Percentiles rank a stretch among this genome's conserved stretches.
Conservation (phyloP, 257 asterid genomes). For the Penstemon davidsonii region DNA sequence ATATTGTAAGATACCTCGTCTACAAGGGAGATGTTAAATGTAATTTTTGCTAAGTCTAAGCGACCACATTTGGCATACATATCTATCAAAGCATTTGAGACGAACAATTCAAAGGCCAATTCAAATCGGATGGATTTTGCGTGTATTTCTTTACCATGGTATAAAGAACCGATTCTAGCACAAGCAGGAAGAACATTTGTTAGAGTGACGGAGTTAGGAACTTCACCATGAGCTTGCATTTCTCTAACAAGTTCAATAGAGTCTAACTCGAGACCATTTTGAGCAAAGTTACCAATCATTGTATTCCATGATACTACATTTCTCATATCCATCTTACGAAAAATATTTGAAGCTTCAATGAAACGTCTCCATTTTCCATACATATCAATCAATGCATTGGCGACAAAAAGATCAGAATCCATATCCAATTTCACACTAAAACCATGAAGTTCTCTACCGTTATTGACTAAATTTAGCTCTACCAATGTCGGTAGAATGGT, state of each 20-base stretch:
- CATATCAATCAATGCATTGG: slow-evolving; percentile 72
- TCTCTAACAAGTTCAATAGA: slow-evolving; percentile 50
- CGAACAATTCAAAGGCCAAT: slow-evolving; percentile 46
- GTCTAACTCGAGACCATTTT: slow-evolving; percentile 48
- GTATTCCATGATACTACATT: slow-evolving; percentile 78
- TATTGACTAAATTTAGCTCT: slow-evolving; percentile 41
- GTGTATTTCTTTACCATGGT: slow-evolving; percentile 66
- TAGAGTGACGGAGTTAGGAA: slow-evolving; percentile 58
- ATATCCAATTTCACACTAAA: slow-evolving; percentile 50
- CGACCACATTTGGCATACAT: slow-evolving; percentile 68
- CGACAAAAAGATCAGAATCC: slow-evolving; percentile 60
- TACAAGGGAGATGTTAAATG: slow-evolving; percentile 46
- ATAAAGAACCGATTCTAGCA: slow-evolving; percentile 50
- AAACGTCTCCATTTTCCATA: slow-evolving; percentile 58
- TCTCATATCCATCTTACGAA: slow-evolving; percentile 38
- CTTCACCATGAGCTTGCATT: slow-evolving; percentile 60
- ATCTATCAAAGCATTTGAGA: slow-evolving; percentile 75
- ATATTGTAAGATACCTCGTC: slow-evolving; percentile 73
- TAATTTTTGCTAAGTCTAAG: slow-evolving; percentile 48
- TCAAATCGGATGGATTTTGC: slow-evolving; percentile 50
- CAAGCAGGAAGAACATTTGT: slow-evolving; percentile 77
- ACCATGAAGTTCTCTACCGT: slow-evolving; percentile 69
- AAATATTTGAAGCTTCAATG: slow-evolving; percentile 46
- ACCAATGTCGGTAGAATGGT: slow-evolving; percentile 59
- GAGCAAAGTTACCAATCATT: slow-evolving; percentile 67